phyloP scores from a whole-genome alignment of 164 flowering plant genomes.

The Stephania yunnanensis region DNA sequence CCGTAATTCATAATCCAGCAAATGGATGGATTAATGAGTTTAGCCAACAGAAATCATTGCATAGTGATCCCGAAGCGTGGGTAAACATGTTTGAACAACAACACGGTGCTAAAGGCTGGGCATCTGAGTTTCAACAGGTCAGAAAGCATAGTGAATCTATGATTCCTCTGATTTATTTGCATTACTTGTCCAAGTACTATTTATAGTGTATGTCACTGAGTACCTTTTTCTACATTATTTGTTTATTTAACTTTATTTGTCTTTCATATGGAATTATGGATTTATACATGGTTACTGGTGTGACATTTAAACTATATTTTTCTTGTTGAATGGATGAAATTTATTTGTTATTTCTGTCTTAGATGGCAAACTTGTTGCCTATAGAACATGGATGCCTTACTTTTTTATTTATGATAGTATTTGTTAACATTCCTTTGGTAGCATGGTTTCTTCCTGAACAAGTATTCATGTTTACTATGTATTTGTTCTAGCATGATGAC shows the following conservation, averaged over 20 bases:
- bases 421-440: background rate
- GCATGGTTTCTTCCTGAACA: background rate
- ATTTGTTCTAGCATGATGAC: background rate
- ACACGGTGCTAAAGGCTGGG: conserved; percentile 88
- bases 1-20: conserved; percentile 35
- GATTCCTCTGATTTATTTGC: background rate
- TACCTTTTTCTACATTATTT: background rate
- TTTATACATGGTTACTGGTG: background rate
- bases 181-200: background rate
- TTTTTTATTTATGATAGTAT: background rate
- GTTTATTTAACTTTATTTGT: background rate
- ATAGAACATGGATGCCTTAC: background rate
- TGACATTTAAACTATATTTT: background rate
- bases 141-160: conserved; percentile 8
- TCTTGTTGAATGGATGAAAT: background rate
- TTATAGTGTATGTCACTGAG: background rate
- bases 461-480: too few species aligned
- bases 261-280: background rate
- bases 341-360: background rate
- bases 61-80: conserved; percentile 61
- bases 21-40: conserved; percentile 78
- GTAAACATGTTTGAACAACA: conserved; percentile 74
- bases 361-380: background rate
- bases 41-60: conserved; percentile 38
- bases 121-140: conserved; percentile 90